Evolutionary conservation across 345 rosid species (phyloP), one percentile per base, ranked within the genome.

Genomic region (Crucihimalaya himalaica): DNA sequence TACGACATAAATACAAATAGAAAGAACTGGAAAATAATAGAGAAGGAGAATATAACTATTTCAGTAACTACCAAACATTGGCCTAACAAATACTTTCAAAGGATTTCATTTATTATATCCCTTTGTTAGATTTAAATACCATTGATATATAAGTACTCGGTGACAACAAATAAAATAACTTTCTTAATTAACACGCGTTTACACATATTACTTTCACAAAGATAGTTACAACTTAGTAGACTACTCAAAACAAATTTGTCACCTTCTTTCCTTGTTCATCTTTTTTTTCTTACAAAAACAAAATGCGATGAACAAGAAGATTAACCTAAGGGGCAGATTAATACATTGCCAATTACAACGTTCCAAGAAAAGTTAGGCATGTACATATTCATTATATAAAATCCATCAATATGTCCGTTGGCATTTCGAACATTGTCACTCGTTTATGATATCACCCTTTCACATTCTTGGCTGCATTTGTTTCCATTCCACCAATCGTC

Each of bases 401-500:
- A 40, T 39, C 32, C 53, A 39, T 42, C 63, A 51, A 32, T 50
- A 61, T 8, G 14, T 35, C 46, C 32, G 16, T 69, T 53, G 58
- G 52, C 59, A 52, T 60, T 62, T 69, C 4, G 63, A 67, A 59
- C 37, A 59, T 58, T 42, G 14, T 18, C 51, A 52, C 63, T 31
- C 57, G 35, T 53, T 43, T 7, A 23, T 61, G 15, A 57, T 45
- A 16, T 14, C 5, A 11, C 14, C 66, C 42, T 39, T 73, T 68
- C 74, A 75, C 27, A 68, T 68, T 60, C 42, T 75, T 75, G 68
- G 68, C 74, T 75, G 47, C 69, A 42, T 68, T 51, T 72, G 70
- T 76, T 86, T 88, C 87, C 93, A 81, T 60, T 88, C 82, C 34
- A 82, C 87, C 81, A 88, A 66, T 25, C 85, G 85, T 59, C 75